These are phyloP conservation scores for Triangularia setosa DNA, from an alignment of 2,329 filamentous ascomycete genomes.

Conservation along the genomic window DNA sequence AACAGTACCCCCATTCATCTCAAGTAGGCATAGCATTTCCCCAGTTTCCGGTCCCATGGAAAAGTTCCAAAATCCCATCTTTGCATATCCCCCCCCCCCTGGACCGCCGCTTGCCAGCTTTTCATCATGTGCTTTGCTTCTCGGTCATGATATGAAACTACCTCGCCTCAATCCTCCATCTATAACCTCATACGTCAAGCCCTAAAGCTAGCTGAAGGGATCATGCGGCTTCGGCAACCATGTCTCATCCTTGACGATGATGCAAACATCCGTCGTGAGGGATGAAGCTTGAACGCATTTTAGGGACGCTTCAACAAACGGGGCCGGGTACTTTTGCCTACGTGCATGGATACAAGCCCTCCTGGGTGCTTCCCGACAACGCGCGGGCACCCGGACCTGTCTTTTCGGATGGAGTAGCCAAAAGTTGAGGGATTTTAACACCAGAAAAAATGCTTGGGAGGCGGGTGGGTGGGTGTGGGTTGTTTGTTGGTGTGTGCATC, in stretches of 20 bases:
- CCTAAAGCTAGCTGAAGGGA: not conserved
- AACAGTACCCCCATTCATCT: not conserved
- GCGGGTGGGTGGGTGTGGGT: no score
- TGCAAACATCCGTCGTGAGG: not conserved
- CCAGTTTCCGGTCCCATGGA: not conserved
- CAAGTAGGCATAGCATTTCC: not conserved
- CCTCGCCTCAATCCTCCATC: not conserved
- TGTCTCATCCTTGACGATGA: not conserved
- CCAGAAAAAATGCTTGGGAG: not conserved
- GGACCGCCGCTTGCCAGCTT: not conserved
- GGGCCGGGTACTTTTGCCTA: not conserved
- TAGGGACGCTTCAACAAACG: not conserved
- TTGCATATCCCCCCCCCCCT: not conserved
- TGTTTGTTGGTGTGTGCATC: no score
- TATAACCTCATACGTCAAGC: not conserved
- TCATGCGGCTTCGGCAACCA: not conserved
- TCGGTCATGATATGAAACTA: not conserved
- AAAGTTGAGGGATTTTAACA: not conserved
- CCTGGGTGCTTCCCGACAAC: not conserved
- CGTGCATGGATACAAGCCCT: not conserved
- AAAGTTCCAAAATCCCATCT: not conserved
- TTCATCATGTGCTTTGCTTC: not conserved
- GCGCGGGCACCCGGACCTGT: not conserved
- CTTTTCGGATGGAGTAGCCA: not conserved
- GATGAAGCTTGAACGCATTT: no score